Conservation (phyloP, 805 yeast species). For the Candida succiphila region DNA sequence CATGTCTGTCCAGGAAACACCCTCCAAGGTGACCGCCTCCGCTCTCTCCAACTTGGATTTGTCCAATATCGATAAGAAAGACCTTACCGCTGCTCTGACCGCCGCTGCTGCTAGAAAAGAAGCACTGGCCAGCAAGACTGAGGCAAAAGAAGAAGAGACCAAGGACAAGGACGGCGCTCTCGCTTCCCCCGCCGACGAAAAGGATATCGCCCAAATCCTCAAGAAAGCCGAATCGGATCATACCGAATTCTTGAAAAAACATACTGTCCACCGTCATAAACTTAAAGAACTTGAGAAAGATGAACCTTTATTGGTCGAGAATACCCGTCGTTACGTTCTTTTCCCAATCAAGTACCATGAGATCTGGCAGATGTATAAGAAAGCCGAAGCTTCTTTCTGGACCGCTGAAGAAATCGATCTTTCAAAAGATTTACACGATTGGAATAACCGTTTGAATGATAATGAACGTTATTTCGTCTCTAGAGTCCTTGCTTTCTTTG, state of each 20-base stretch:
- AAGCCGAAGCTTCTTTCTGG: slow-evolving; percentile 99
- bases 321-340: slow-evolving; percentile 80
- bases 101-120: slow-evolving; percentile 31
- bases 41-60: slow-evolving; percentile 46
- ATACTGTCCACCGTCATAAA: slow-evolving; percentile 61
- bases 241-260: slow-evolving; percentile 45
- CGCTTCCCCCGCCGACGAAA: slow-evolving; percentile 9
- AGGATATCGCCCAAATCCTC: slow-evolving; percentile 7
- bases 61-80: slow-evolving; percentile 27
- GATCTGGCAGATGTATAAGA: slow-evolving; percentile 97
- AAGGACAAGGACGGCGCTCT: slow-evolving; percentile 10
- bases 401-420: slow-evolving; percentile 98
- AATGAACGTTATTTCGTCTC: slow-evolving; percentile 91
- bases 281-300: slow-evolving; percentile 71
- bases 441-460: slow-evolving; percentile 83
- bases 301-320: slow-evolving; percentile 83
- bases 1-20: slow-evolving; percentile 58
- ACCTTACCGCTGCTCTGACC: slow-evolving; percentile 29
- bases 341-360: slow-evolving; percentile 97
- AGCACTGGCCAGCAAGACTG: slow-evolving; percentile 16
- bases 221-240: slow-evolving; percentile 30
- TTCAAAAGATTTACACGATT: slow-evolving; percentile 83
- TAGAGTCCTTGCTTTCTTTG: slow-evolving; percentile 92
- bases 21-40: slow-evolving; percentile 54
- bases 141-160: slow-evolving; percentile 8